Percentiles rank a stretch among this genome's conserved stretches.
phyloP scores from a whole-genome alignment of 352 stramenopile species.

The Phytophthora tentaculata region DNA sequence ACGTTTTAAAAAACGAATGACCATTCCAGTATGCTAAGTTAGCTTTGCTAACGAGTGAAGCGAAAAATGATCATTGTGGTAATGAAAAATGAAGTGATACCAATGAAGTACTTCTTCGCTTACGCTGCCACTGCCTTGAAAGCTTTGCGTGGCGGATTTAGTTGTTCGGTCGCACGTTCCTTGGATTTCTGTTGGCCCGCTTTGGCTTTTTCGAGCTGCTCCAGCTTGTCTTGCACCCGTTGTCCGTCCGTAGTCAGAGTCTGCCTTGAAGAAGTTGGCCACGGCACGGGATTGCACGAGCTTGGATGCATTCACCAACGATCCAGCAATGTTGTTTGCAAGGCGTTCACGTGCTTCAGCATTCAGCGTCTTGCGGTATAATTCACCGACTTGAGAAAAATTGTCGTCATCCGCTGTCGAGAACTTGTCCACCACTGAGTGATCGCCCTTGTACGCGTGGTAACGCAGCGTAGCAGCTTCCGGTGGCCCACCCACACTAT shows the following conservation, averaged over 20 bases:
- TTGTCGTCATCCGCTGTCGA: conserved; percentile 90
- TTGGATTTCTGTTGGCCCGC: conserved; percentile 29
- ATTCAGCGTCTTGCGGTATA: conserved; percentile 85
- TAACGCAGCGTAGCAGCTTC: conserved; percentile 22
- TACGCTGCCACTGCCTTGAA: not conserved
- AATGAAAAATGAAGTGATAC: too few species aligned
- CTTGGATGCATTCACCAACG: conserved; percentile 80
- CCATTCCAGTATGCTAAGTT: too few species aligned
- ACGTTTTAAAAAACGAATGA: too few species aligned
- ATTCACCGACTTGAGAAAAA: conserved; percentile 79
- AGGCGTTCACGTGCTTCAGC: conserved; percentile 71
- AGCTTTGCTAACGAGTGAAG: too few species aligned
- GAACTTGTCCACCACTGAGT: conserved; percentile 58
- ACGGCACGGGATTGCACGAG: conserved; percentile 83
- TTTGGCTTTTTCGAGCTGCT: conserved; percentile 20
- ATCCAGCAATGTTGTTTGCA: conserved; percentile 88
- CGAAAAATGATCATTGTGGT: too few species aligned
- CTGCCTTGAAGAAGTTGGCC: conserved; percentile 86
- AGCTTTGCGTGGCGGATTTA: conserved; percentile 67
- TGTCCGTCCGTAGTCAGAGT: conserved; percentile 83
- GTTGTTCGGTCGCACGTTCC: not conserved
- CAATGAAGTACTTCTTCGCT: too few species aligned
- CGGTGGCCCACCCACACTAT: conserved; percentile 44
- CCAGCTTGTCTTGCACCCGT: conserved; percentile 79
- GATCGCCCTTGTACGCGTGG: conserved; percentile 43